Base-by-base conservation (phyloP, 192 early-diverging fungal genomes). In the Gryganskiella cystojenkinii region DNA sequence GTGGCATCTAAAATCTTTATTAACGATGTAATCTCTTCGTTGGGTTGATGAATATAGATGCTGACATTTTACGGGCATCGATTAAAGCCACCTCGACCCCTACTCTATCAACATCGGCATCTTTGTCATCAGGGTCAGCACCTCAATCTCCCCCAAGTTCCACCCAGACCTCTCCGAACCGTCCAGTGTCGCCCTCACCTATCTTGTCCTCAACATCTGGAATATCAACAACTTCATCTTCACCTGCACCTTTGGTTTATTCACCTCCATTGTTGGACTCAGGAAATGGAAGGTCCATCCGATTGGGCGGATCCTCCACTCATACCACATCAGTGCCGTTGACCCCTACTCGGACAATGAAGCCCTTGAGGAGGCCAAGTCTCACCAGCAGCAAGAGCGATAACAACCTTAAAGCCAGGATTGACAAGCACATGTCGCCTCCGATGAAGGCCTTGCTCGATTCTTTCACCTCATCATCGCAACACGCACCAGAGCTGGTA, bases 1-100 rank as follows among this genome's bases (percentile, higher is more conserved):
- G n/a, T n/a, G n/a, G n/a, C n/a, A n/a, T n/a, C n/a, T n/a, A n/a
- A n/a, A n/a, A n/a, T n/a, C n/a, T n/a, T n/a, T n/a, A n/a, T n/a
- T n/a, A n/a, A n/a, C n/a, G n/a, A n/a, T n/a, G n/a, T n/a, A n/a
- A n/a, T n/a, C n/a, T n/a, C n/a, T n/a, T n/a, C n/a, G n/a, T n/a
- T n/a, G n/a, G n/a, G n/a, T n/a, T n/a, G n/a, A n/a, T n/a, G n/a
- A n/a, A n/a, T n/a, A n/a, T n/a, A 78, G 74, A 78, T 42, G 74
- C 74, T 7, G 74, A 78, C 31, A 69, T 78, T 19, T 24, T 78
- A 42, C 68, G 68, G 25, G 66, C 74, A 15, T 69, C 74, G 6
- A 68, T 69, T 49, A 78, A 69, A 61, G 55, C 65, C 10, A 78
- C 61, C 6, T 69, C 74, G 37, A 43, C 54, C 7, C 61, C 74